These are phyloP conservation scores for Didymella lethalis DNA, from an alignment of 2,329 filamentous ascomycete genomes.

Conservation along the genomic window DNA sequence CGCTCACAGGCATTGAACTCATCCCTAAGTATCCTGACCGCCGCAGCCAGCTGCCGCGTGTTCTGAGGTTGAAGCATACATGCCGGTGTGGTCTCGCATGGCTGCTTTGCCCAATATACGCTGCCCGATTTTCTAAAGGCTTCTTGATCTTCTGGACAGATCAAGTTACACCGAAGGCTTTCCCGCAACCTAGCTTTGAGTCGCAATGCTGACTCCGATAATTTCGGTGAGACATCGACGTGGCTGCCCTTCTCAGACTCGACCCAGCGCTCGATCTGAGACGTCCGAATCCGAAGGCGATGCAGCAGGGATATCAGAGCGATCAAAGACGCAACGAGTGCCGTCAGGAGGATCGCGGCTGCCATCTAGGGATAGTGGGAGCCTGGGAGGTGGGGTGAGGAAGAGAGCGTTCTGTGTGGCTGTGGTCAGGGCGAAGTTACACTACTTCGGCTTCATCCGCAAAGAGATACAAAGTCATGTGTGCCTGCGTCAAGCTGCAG, in stretches of 20 bases:
- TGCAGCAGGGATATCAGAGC: conserved; percentile 8
- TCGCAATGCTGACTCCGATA: conserved; percentile 20
- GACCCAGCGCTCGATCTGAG: conserved; percentile 19
- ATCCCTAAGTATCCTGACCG: conserved; percentile 40
- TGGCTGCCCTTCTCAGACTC: conserved; percentile 21
- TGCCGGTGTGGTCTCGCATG: conserved; percentile 42
- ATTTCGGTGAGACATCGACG: conserved; percentile 5
- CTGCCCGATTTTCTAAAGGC: conserved; percentile 26
- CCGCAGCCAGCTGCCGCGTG: conserved; percentile 39
- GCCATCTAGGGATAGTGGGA: not conserved
- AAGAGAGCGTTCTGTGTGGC: not conserved
- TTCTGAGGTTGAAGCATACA: conserved; percentile 44
- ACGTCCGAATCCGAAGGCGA: conserved; percentile 18
- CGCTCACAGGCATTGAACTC: conserved; percentile 37
- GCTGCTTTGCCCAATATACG: conserved; percentile 46
- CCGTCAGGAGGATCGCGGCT: not conserved
- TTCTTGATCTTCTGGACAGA: conserved; percentile 11
- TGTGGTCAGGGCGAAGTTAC: not conserved
- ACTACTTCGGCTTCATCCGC: too few species aligned
- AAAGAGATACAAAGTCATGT: not conserved
- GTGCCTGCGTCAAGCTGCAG: not conserved
- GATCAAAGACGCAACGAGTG: not conserved
- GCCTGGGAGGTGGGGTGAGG: not conserved
- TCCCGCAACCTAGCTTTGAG: conserved; percentile 22
- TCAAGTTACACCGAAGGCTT: conserved; percentile 25